Evolutionary conservation across 108 stramenopile genomes (phyloP).

Genomic region (Discostella pseudostelligera): DNA sequence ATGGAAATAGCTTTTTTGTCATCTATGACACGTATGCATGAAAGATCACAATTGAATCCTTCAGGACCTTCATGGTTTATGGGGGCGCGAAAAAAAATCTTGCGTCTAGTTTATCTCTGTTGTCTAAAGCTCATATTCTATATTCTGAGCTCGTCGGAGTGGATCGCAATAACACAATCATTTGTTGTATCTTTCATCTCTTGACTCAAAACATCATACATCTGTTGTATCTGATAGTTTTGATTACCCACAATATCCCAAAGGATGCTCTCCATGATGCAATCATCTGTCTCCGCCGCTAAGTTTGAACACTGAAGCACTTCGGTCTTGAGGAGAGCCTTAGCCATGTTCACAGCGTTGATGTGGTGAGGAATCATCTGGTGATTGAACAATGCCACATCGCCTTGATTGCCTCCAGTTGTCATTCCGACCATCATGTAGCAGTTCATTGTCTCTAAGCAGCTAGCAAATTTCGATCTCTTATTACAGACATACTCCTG

Average conservation of each 20-base stretch:
- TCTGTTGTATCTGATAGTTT: conserved; percentile 81
- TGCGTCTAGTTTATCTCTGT: too few species aligned
- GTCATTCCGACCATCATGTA: conserved; percentile 73
- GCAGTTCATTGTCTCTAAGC: conserved; percentile 72
- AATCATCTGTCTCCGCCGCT: conserved; percentile 39
- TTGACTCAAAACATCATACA: conserved; percentile 63
- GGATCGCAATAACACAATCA: conserved; percentile 49
- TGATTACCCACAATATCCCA: conserved; percentile 72
- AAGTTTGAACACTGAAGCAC: conserved; percentile 46
- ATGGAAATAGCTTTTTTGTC: too few species aligned
- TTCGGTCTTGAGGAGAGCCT: conserved; percentile 54
- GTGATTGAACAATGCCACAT: conserved; percentile 66
- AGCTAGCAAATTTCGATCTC: conserved; percentile 57
- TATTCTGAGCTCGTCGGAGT: too few species aligned
- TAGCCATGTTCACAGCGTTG: conserved; percentile 96
- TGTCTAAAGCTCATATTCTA: too few species aligned
- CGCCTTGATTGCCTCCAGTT: conserved; percentile 28
- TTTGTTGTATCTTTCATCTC: conserved; percentile 41
- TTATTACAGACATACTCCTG: conserved; percentile 51
- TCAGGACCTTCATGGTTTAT: too few species aligned
- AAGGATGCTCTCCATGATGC: conserved; percentile 52
- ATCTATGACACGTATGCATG: too few species aligned
- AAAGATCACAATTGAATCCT: too few species aligned
- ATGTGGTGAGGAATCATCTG: conserved; percentile 95
- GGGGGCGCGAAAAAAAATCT: too few species aligned